A percentile compares a stretch with the other conserved stretches of the same genome.
These are phyloP conservation scores for Lactarius quietus DNA, from an alignment of 768 basidiomycete species.

Conservation along the genomic window DNA sequence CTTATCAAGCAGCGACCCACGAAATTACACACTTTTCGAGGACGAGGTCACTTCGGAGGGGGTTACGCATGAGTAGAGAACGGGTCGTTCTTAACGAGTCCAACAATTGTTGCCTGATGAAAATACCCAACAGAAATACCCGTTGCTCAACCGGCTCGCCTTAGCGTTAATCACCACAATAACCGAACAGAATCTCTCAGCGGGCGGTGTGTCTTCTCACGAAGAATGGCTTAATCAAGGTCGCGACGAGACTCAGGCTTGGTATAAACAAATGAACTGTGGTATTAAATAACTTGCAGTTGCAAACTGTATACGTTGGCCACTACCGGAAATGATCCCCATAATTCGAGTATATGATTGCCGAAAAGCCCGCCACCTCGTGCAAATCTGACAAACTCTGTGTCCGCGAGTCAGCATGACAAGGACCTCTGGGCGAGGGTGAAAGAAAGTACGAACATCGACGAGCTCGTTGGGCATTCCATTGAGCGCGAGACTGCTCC, in stretches of 20 bases:
- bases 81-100: too few relatives aligned
- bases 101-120: too few relatives aligned
- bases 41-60: too few relatives aligned
- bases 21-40: too few relatives aligned
- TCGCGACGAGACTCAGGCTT: not conserved
- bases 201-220: not conserved
- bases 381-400: slow-evolving; percentile 60
- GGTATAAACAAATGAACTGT: not conserved
- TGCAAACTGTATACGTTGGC: not conserved
- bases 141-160: not conserved
- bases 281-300: not conserved
- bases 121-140: too few relatives aligned
- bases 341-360: slow-evolving; percentile 69
- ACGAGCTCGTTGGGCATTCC: slow-evolving; percentile 75
- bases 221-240: not conserved
- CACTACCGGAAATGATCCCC: slow-evolving; percentile 47
- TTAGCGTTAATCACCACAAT: not conserved
- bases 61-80: too few relatives aligned
- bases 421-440: not conserved
- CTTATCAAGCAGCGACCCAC: too few relatives aligned
- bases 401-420: slow-evolving; percentile 1
- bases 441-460: slow-evolving; percentile 77
- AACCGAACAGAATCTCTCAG: not conserved
- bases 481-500: slow-evolving; percentile 67
- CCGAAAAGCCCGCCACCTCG: slow-evolving; percentile 66